Evolutionary conservation across 2,329 filamentous ascomycete species (phyloP).

Genomic region (Fusarium subglutinans): DNA sequence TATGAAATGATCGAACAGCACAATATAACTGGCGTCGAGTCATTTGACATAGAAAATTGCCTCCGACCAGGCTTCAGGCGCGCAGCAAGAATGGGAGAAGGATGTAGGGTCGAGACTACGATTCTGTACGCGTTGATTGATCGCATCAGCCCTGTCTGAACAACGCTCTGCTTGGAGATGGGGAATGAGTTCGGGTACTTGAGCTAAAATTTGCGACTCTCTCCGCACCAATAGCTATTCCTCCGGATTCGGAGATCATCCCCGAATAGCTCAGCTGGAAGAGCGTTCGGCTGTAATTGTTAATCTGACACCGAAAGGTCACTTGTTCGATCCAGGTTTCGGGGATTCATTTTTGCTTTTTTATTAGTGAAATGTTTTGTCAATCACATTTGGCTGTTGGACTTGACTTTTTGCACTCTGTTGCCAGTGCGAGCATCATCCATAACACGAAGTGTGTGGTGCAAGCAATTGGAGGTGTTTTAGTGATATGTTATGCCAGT

Average conservation of each 20-base stretch:
- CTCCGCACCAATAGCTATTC: neutral
- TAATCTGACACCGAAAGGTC: neutral
- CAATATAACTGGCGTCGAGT: neutral
- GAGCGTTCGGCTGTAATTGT: constrained; percentile 1
- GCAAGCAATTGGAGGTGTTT: rapidly evolving
- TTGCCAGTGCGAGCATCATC: rapidly evolving
- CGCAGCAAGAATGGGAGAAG: neutral
- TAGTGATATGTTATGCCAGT: rapidly evolving
- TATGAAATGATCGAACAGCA: constrained; percentile 16
- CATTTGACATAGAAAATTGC: neutral
- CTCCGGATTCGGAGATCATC: neutral
- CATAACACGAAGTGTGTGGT: rapidly evolving
- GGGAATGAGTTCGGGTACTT: rapidly evolving
- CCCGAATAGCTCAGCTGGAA: constrained; percentile 1
- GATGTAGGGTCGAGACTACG: constrained; percentile 19
- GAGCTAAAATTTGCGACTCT: rapidly evolving
- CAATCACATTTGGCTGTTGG: rapidly evolving
- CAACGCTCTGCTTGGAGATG: neutral
- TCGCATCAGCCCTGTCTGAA: neutral
- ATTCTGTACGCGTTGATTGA: constrained; percentile 20
- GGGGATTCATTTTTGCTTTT: neutral
- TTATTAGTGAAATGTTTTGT: rapidly evolving
- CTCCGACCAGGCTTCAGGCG: constrained; percentile 13
- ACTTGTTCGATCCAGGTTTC: constrained; percentile 2
- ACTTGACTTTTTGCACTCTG: neutral